Base-by-base conservation (phyloP, 768 basidiomycete genomes). In the Lanmaoa rubissima region DNA sequence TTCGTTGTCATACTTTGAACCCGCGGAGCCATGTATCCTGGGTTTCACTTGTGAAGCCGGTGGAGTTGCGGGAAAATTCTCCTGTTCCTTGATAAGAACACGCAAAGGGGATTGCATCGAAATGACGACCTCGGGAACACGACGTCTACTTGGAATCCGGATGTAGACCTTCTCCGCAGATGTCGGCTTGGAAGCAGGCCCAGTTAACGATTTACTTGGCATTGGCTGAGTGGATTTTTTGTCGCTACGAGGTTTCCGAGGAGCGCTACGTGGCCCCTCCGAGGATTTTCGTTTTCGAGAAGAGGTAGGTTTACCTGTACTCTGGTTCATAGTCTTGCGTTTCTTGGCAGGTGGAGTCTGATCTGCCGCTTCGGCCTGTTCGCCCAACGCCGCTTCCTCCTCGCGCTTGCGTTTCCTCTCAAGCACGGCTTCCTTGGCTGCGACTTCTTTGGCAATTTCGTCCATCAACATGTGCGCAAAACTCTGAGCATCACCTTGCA, bases 401-500 rank as follows among this genome's bases (percentile, higher is more conserved):
- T 86, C 82, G 48, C 80, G 78, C 62, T 77, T 79, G 68, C 77
- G 76, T 71, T 80, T 85, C 73, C 77, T 80, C 74, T 86, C 84
- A 3, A 70, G 64, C 5, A 77, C 78, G 8, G 77, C 73, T 66
- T 85, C 81, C 65, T 83, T 88, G 39, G 78, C 77, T 45, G 69
- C 75, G 19, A 72, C 68, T 69, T 85, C 82, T 62, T 78, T 80
- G 57, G 79, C 78, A 35, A 89, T 76, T 71, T 85, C 87, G 24
- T 76, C 76, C 57, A 76, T 78, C 57, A 92, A 68, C 57, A 84
- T 68, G 39, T 74, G 73, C 6, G 91, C 88, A 71, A 95, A 94
- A 16, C 67, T 68, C 69, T 97, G 94, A 3, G 90, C 87, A 66
- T 96, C 93, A 2, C 94, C 92, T 63, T 93, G 84, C 53, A 94